Evolutionary conservation across 2,329 filamentous ascomycete species (phyloP).

Genomic region (Trichophyton simii): DNA sequence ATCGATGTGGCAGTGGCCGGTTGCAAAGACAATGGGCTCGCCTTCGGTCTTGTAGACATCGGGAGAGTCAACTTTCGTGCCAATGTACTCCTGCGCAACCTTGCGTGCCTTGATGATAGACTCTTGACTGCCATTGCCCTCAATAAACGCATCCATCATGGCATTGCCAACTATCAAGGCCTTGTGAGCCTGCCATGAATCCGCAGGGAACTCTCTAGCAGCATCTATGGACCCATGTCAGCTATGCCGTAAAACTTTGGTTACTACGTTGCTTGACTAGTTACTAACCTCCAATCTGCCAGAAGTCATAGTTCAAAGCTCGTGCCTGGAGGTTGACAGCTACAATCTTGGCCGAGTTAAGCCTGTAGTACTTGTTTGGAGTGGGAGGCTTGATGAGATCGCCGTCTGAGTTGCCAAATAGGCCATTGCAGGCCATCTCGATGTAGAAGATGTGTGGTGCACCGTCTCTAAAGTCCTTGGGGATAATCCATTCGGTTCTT

Average conservation of each 20-base stretch:
- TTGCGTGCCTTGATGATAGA: slow-evolving; percentile 68
- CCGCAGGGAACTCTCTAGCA: slow-evolving; percentile 74
- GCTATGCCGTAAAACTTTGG: background rate
- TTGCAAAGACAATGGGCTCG: slow-evolving; percentile 67
- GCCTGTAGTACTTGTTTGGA: slow-evolving; percentile 67
- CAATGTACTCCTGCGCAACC: slow-evolving; percentile 73
- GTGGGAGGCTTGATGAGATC: slow-evolving; percentile 80
- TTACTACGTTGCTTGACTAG: background rate
- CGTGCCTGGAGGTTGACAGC: slow-evolving; percentile 78
- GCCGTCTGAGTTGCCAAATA: slow-evolving; percentile 86
- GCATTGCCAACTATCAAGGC: slow-evolving; percentile 72
- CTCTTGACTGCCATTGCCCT: slow-evolving; percentile 57
- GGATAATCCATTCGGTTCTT: slow-evolving; percentile 81
- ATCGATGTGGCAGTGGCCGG: slow-evolving; percentile 96
- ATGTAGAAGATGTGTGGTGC: slow-evolving; percentile 84
- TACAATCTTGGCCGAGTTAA: slow-evolving; percentile 70
- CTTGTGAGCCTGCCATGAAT: slow-evolving; percentile 80
- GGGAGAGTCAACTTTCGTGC: slow-evolving; percentile 64
- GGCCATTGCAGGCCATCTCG: slow-evolving; percentile 96
- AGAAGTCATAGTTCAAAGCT: slow-evolving; percentile 79
- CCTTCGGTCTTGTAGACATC: slow-evolving; percentile 70
- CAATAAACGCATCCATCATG: slow-evolving; percentile 82
- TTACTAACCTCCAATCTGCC: slow-evolving; percentile 59
- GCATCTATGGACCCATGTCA: slow-evolving; percentile 47
- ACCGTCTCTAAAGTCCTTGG: slow-evolving; percentile 67